These are phyloP conservation scores for Mycena galericulata DNA, from an alignment of 768 basidiomycete species.

Conservation along the genomic window DNA sequence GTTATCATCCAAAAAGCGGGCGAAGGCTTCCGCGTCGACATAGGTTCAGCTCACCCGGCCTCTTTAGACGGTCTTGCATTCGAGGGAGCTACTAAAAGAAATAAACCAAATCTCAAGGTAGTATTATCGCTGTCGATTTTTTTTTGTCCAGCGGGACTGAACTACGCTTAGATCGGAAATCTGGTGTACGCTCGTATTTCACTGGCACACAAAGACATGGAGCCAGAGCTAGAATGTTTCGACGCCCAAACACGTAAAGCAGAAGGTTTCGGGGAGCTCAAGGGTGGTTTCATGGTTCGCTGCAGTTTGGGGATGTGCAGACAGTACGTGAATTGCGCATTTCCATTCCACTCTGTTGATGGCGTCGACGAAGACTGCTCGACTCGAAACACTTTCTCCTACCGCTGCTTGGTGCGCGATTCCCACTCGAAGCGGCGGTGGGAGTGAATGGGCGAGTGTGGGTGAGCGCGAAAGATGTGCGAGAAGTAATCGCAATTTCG, in stretches of 20 bases:
- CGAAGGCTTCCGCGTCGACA: slow-evolving; percentile 94
- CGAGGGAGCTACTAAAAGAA: slow-evolving; percentile 95
- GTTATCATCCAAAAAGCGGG: slow-evolving; percentile 83
- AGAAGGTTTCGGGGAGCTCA: slow-evolving; percentile 94
- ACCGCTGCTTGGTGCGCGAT: slow-evolving; percentile 80
- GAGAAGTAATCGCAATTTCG: slow-evolving; percentile 79
- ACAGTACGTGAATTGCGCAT: slow-evolving; percentile 65
- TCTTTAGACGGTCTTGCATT: slow-evolving; percentile 92
- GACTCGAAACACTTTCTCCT: slow-evolving; percentile 87
- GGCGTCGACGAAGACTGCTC: slow-evolving; percentile 61
- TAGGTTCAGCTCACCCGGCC: slow-evolving; percentile 89
- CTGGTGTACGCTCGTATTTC: slow-evolving; percentile 94
- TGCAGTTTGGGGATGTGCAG: slow-evolving; percentile 90
- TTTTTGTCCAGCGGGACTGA: neutral
- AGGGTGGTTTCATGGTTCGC: slow-evolving; percentile 85
- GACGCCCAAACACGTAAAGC: slow-evolving; percentile 93
- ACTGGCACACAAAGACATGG: slow-evolving; percentile 96
- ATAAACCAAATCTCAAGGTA: slow-evolving; percentile 93
- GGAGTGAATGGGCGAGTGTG: slow-evolving; percentile 95
- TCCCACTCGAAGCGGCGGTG: slow-evolving; percentile 89
- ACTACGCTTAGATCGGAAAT: slow-evolving; percentile 79
- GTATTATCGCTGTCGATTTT: slow-evolving; percentile 6
- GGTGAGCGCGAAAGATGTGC: slow-evolving; percentile 81
- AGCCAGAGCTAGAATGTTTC: slow-evolving; percentile 97
- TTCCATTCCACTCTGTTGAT: neutral